These are phyloP conservation scores for Coleophoma eucalyptorum DNA, from an alignment of 2,329 filamentous ascomycete genomes.

Conservation along the genomic window DNA sequence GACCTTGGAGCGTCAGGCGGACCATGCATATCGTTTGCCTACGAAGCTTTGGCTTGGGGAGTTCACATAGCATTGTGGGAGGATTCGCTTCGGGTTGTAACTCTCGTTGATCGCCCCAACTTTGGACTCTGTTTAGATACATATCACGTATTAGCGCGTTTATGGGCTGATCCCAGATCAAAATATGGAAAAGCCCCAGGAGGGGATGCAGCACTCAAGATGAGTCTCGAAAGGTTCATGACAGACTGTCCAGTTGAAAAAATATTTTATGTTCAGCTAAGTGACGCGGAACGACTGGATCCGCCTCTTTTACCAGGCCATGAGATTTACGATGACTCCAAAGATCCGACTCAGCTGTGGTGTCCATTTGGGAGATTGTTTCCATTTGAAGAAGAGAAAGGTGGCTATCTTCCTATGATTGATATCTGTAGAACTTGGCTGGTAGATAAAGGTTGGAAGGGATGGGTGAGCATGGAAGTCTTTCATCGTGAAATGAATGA, in stretches of 20 bases:
- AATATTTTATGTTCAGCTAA: not conserved
- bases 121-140: not conserved
- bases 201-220: not conserved
- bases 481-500: slow-evolving; percentile 1
- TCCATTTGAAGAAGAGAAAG: not conserved
- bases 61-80: not conserved
- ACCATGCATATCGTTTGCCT: not conserved
- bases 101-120: not conserved
- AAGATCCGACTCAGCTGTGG: not conserved
- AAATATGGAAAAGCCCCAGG: not conserved
- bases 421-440: not conserved
- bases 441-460: slow-evolving; percentile 1
- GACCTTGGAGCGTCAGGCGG: not conserved
- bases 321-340: not conserved
- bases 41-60: not conserved
- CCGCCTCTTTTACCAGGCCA: slow-evolving; percentile 1
- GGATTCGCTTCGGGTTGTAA: not conserved
- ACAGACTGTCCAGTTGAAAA: not conserved
- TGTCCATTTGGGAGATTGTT: not conserved
- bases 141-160: not conserved
- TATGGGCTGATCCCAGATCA: not conserved
- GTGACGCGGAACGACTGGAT: not conserved
- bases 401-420: not conserved
- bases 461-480: slow-evolving; percentile 3
- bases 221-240: not conserved